A percentile compares a stretch with the other conserved stretches of the same genome.
Evolutionary conservation across 139 green algal genomes (phyloP).

Genomic region (Tetratostichococcus sp.): DNA sequence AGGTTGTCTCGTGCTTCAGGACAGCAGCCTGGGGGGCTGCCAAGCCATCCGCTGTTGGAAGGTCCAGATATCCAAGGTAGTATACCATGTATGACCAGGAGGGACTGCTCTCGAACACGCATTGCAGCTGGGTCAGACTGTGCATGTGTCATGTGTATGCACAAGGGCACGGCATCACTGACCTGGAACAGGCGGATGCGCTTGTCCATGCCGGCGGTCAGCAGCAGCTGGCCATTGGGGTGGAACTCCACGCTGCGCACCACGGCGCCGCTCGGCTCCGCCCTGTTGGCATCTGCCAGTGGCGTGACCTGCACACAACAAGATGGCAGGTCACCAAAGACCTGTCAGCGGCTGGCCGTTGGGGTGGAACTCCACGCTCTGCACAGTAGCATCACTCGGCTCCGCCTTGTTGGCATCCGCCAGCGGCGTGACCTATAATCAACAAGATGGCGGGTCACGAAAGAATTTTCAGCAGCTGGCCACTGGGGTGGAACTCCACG

Average conservation of each 20-base stretch:
- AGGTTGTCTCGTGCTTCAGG: no score
- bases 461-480: conserved; percentile 83
- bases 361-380: conserved; percentile 38
- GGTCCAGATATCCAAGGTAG: no score
- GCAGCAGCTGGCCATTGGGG: conserved; percentile 72
- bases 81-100: no score
- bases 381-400: conserved; percentile 58
- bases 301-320: neutral
- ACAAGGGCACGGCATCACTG: no score
- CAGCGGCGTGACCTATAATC: neutral
- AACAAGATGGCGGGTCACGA: no score
- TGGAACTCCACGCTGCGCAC: conserved; percentile 80
- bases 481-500: conserved; percentile 45
- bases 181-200: conserved; percentile 76
- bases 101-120: no score
- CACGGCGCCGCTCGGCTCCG: conserved; percentile 49
- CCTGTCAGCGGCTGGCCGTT: conserved; percentile 77
- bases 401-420: conserved; percentile 38
- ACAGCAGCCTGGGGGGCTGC: no score
- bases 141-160: no score
- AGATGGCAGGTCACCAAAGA: no score
- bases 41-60: no score
- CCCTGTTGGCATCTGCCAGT: conserved; percentile 32
- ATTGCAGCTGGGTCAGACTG: no score
- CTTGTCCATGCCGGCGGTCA: conserved; percentile 87